Evolutionary conservation across 176 grass and related monocot genomes (phyloP).

Genomic region (Saccharum spontaneum): DNA sequence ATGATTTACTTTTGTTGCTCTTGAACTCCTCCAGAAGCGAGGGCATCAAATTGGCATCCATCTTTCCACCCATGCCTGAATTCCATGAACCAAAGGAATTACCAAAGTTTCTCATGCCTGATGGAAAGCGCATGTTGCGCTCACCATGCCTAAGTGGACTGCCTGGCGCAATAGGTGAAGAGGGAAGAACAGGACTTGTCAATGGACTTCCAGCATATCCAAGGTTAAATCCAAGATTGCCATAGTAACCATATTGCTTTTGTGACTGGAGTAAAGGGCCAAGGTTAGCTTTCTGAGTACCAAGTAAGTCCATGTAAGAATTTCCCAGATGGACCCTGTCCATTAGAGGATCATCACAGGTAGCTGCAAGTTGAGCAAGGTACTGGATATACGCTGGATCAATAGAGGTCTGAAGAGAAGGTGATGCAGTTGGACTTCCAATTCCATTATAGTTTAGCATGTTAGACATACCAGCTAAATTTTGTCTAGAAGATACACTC

Average conservation of each 20-base stretch:
- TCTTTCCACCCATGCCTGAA: conserved; percentile 43
- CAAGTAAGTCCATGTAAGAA: conserved; percentile 67
- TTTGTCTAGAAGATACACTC: conserved; percentile 45
- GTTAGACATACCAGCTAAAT: conserved; percentile 50
- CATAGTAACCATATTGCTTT: conserved; percentile 58
- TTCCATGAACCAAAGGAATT: conserved; percentile 57
- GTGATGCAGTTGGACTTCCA: conserved; percentile 45
- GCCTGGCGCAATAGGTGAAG: conserved; percentile 51
- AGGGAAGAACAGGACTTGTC: conserved; percentile 51
- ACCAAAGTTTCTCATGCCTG: conserved; percentile 61
- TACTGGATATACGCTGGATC: conserved; percentile 64
- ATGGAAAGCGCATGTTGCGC: conserved; percentile 45
- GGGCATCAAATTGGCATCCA: conserved; percentile 54
- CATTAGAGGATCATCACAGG: conserved; percentile 50
- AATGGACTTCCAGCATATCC: conserved; percentile 54
- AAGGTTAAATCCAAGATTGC: conserved; percentile 54
- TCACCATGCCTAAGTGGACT: conserved; percentile 71
- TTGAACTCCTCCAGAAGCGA: conserved; percentile 87
- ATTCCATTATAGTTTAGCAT: conserved; percentile 55
- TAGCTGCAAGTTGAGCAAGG: conserved; percentile 57
- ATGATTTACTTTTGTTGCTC: conserved; percentile 86
- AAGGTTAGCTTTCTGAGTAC: conserved; percentile 55
- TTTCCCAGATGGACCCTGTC: conserved; percentile 37
- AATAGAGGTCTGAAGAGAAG: conserved; percentile 47
- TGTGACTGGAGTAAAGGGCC: conserved; percentile 62